Evolutionary conservation across 2,329 filamentous ascomycete species (phyloP), one percentile per base, ranked within the genome.

Genomic region (Drechslerella coelobrocha): DNA sequence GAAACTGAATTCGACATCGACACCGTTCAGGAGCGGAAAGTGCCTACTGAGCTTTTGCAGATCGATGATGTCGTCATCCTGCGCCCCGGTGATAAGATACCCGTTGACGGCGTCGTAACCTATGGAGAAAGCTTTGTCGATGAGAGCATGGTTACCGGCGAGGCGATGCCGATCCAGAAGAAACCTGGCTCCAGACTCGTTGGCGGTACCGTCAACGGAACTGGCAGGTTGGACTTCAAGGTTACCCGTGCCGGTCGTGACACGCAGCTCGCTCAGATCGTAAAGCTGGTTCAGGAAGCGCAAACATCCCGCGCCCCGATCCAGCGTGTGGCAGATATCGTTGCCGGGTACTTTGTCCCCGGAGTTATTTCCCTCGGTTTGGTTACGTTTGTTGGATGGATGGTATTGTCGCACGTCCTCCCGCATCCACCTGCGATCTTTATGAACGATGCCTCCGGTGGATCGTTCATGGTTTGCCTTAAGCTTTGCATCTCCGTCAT

Each of bases 401-500:
- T 99, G 91, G 82, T 97, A 27, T 84, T 99, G 10, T 96, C 92
- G 78, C 93, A 97, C 77, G 83, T 91, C 31, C 82, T 99, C 27
- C 80, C 86, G 0, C 83, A 93, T 77, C 93, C 93, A n/a, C 94
- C 94, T 1, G 85, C 88, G 77, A 92, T 97, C 73, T 99, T 99
- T 80, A 81, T 89, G 24, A 84, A 89, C 68, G 87, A 88, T 66
- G 85, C 86, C 47, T 93, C 89, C 76, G 94, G 94, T 72, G 94
- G 94, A 61, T 93, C 91, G 78, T 82, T 97, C 73, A 97, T 99
- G 90, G 91, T 97, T 1, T 99, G 94, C 78, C 83, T 97, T 73
- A 95, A 97, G 81, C 87, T 99, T 14, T 97, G 94, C 80, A 99
- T 99, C 75, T 96, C 94, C 0, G 94, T 99, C 74, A 96, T 99